These are phyloP conservation scores for Cordyceps cateniannulata DNA, from an alignment of 2,329 filamentous ascomycete species.

Conservation along the genomic window DNA sequence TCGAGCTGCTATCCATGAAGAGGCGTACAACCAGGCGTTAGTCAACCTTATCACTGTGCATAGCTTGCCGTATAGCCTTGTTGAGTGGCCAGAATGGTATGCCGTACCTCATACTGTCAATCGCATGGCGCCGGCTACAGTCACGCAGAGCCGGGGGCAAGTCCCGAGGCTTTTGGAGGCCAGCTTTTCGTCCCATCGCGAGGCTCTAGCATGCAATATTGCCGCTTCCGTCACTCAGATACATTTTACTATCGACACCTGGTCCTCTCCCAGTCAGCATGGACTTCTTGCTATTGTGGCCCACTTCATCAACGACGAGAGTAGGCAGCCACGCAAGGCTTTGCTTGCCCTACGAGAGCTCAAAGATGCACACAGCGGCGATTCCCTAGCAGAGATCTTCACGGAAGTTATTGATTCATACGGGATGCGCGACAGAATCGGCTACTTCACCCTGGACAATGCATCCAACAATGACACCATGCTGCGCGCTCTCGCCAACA, in stretches of 20 bases:
- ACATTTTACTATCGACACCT: neutral
- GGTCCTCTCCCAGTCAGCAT: neutral
- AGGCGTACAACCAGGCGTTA: neutral
- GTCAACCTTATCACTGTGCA: neutral
- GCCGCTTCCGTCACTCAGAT: neutral
- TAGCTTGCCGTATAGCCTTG: neutral
- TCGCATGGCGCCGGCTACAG: neutral
- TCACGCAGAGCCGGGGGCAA: neutral
- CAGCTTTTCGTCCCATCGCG: neutral
- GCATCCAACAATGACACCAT: slow-evolving; percentile 11
- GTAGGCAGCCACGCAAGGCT: neutral
- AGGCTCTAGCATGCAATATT: neutral
- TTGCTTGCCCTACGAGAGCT: slow-evolving; percentile 8
- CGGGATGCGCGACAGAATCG: slow-evolving; percentile 6
- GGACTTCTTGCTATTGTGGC: neutral
- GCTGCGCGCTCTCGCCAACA: slow-evolving; percentile 13
- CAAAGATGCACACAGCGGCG: slow-evolving; percentile 10
- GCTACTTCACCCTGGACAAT: slow-evolving; percentile 13
- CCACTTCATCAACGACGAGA: neutral
- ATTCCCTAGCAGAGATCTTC: slow-evolving; percentile 8
- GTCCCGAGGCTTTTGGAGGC: neutral
- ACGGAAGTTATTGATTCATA: slow-evolving; percentile 10
- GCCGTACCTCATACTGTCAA: neutral
- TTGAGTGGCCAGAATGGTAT: neutral
- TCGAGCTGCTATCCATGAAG: neutral